phyloP scores from a whole-genome alignment of 2,329 filamentous ascomycete species.

The Penicillium glabrum region DNA sequence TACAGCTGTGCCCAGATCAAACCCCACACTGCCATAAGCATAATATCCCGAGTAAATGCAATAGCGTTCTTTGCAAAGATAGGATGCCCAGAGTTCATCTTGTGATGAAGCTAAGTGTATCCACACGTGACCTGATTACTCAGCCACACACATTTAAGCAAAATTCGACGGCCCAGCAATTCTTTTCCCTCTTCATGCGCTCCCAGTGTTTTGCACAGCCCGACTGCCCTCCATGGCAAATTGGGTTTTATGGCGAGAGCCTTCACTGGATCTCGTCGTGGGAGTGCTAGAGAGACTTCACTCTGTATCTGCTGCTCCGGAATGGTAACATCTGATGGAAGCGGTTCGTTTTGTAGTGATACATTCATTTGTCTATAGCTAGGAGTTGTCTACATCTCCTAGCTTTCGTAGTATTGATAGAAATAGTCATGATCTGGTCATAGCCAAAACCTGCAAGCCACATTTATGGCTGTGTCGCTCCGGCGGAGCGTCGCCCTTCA shows the following conservation, averaged over 20 bases:
- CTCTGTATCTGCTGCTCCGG: constrained; percentile 88
- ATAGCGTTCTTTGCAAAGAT: too few relatives aligned
- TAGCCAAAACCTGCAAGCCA: neutral
- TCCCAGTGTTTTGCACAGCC: constrained; percentile 43
- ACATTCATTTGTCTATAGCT: constrained; percentile 50
- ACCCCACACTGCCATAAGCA: too few relatives aligned
- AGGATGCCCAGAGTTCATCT: too few relatives aligned
- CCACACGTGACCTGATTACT: neutral
- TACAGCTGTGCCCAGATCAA: rapidly evolving
- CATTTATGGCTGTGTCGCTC: neutral
- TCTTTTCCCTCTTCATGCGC: constrained; percentile 33
- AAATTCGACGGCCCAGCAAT: neutral
- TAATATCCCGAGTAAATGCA: too few relatives aligned
- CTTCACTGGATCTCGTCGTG: constrained; percentile 42
- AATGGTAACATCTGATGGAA: constrained; percentile 67
- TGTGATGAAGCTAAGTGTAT: too few relatives aligned
- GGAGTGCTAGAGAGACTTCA: constrained; percentile 65
- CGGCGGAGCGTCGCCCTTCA: neutral
- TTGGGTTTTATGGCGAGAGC: constrained; percentile 28
- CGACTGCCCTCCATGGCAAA: constrained; percentile 34
- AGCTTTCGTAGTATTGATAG: neutral
- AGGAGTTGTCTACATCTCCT: neutral
- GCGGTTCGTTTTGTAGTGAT: constrained; percentile 77
- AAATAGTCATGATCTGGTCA: constrained; percentile 3
- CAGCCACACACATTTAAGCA: constrained; percentile 1